A percentile compares a stretch with the other conserved stretches of the same genome.
Conservation (phyloP, 805 yeast species). For the Lachancea nothofagi region DNA sequence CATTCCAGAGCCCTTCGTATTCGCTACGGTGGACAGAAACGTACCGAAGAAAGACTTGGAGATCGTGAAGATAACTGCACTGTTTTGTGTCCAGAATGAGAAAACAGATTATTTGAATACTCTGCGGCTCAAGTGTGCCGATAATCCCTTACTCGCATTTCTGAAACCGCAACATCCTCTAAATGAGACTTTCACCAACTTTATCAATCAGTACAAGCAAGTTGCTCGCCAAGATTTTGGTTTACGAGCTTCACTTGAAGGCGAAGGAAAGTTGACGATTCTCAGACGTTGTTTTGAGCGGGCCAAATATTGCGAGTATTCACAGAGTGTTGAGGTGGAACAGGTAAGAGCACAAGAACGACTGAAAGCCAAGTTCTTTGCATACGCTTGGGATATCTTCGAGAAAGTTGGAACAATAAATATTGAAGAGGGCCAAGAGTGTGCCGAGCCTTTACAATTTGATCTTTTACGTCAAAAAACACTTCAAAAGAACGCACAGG, state of each 20-base stretch:
- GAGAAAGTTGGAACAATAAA: constrained; percentile 61
- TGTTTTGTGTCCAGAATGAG: constrained; percentile 59
- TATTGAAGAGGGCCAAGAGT: constrained; percentile 56
- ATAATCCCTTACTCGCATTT: constrained; percentile 62
- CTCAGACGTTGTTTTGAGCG: constrained; percentile 46
- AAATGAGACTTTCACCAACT: constrained; percentile 43
- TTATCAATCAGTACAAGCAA: constrained; percentile 50
- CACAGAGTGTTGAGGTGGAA: constrained; percentile 35
- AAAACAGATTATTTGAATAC: constrained; percentile 39
- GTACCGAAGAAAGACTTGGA: constrained; percentile 62
- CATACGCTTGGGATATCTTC: constrained; percentile 87
- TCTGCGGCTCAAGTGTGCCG: constrained; percentile 30
- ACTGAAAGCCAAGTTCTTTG: constrained; percentile 52
- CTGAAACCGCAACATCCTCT: constrained; percentile 55
- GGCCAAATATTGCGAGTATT: constrained; percentile 46
- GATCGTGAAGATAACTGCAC: constrained; percentile 66
- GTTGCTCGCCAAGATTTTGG: constrained; percentile 24
- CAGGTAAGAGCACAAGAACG: constrained; percentile 33
- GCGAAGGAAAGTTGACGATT: constrained; percentile 33
- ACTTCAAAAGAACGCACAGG: background rate
- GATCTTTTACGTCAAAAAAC: constrained; percentile 16
- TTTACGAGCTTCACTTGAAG: constrained; percentile 26
- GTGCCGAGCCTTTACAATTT: constrained; percentile 47
- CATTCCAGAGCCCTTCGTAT: constrained; percentile 13
- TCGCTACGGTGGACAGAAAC: constrained; percentile 27